Evolutionary conservation across 495 filamentous ascomycete genomes (phyloP), one percentile per base, ranked within the genome.

Genomic region (Aspergillus heteromorphus): DNA sequence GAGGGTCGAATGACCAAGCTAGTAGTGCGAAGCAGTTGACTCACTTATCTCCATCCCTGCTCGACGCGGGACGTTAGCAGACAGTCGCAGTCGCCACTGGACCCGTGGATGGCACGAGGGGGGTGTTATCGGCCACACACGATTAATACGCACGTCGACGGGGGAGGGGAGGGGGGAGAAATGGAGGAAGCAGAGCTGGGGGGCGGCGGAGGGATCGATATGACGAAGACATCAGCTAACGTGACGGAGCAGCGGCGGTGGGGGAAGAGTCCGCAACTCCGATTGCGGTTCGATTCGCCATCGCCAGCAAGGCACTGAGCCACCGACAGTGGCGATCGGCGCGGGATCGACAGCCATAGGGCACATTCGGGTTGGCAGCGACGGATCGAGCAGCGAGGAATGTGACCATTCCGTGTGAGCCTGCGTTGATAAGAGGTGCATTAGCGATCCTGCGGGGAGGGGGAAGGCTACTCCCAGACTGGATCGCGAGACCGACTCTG

Each of bases 181-280:
- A 40, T 38, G 30, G 34, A 16, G 7, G 30, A 40, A n/a, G 30
- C 48, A 40, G 29, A 34, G 29, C 36, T 49, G n/a, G 13, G 21
- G 48, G 21, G 30, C 38, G 30, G 17, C 38, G 48, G 23, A 49
- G 27, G 34, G 29, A 50, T 50, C 31, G 31, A 50, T 30, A 29
- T 50, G 48, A 50, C 21, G 21, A 47, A 47, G 43, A n/a, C 43
- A 27, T 47, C 43, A 47, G 43, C 43, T 17, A 47, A 47, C n/a
- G 43, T n/a, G 43, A 29, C 23, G 16, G 13, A 6, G 3, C 19
- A 7, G 19, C 23, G 43, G 23, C 25, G 21, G 43, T 13, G 43
- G 43, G 27, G 8, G 7, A 17, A 5, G 16, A 19, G 17, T 8
- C 17, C 17, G n/a, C n/a, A 38, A n/a, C 34, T n/a, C 34, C 34